Conservation (phyloP, 108 stramenopile species). For the Pseudonitzschia delicatissima region DNA sequence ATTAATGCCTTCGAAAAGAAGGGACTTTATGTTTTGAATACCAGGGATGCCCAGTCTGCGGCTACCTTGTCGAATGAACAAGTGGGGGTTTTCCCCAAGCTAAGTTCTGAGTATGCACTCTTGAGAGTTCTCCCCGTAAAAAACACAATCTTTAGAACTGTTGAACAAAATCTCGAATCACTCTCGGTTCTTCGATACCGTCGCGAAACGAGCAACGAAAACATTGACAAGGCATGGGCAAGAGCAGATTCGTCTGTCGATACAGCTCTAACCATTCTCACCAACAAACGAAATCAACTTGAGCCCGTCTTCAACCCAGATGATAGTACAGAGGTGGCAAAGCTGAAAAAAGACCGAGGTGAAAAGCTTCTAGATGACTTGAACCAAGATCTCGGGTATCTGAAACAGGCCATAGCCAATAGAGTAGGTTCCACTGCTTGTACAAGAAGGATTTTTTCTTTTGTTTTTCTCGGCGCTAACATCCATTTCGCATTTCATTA, state of each 20-base stretch:
- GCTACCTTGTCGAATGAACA: constrained; percentile 22
- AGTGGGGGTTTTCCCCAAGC: constrained; percentile 22
- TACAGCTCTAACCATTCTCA: constrained; percentile 39
- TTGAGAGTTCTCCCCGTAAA: constrained; percentile 69
- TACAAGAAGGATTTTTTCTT: background rate
- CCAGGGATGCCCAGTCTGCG: constrained; percentile 14
- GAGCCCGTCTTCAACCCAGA: constrained; percentile 81
- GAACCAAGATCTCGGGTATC: constrained; percentile 37
- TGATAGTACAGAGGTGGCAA: constrained; percentile 61
- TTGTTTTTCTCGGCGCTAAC: background rate
- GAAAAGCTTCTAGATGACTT: constrained; percentile 61
- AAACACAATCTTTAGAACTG: constrained; percentile 59
- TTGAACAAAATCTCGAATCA: constrained; percentile 52
- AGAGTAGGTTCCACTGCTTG: background rate
- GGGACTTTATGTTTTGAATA: constrained; percentile 20
- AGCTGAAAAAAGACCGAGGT: constrained; percentile 61
- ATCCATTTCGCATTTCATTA: background rate
- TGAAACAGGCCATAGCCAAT: constrained; percentile 36
- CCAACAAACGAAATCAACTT: constrained; percentile 56
- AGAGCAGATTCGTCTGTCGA: constrained; percentile 19
- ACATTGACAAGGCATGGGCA: constrained; percentile 11
- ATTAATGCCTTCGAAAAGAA: background rate
- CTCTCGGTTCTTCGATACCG: constrained; percentile 32
- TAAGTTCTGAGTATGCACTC: constrained; percentile 53
- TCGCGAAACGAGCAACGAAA: constrained; percentile 9